A percentile compares a stretch with the other conserved stretches of the same genome.
These are phyloP conservation scores for Cinnamomum chago DNA, from an alignment of 164 flowering plant species.

Conservation along the genomic window DNA sequence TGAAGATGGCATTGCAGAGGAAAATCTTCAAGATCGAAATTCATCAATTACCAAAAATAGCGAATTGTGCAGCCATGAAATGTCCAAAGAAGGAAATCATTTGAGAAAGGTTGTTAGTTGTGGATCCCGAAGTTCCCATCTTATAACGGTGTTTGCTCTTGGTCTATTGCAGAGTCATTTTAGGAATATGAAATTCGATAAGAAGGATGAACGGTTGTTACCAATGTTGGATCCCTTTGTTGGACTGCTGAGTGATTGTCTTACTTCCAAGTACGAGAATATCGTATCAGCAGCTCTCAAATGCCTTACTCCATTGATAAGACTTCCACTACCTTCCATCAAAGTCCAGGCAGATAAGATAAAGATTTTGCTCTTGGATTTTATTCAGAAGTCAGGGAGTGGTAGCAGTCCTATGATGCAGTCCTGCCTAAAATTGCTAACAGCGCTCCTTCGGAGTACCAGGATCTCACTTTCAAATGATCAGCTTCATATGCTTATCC, in stretches of 20 bases:
- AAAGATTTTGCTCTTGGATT: conserved; percentile 60
- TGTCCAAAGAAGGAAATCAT: conserved; percentile 9
- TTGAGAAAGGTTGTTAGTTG: conserved; percentile 13
- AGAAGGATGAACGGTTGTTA: conserved; percentile 38
- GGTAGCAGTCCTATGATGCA: conserved; percentile 48
- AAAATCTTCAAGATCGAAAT: conserved; percentile 22
- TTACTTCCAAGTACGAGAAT: conserved; percentile 80
- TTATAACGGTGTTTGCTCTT: conserved; percentile 76
- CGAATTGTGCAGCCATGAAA: conserved; percentile 7
- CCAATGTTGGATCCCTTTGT: conserved; percentile 84
- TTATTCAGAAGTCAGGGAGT: conserved; percentile 53
- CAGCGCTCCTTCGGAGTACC: conserved; percentile 55
- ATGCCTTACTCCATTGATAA: conserved; percentile 59
- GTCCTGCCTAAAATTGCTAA: conserved; percentile 71
- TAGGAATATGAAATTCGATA: conserved; percentile 48
- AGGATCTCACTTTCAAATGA: conserved; percentile 62
- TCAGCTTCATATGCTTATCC: conserved; percentile 66
- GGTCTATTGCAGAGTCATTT: conserved; percentile 48
- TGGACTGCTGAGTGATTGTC: conserved; percentile 45
- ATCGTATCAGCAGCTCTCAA: conserved; percentile 56
- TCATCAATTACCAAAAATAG: conserved; percentile 4
- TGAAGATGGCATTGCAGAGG: conserved; percentile 54
- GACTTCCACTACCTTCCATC: conserved; percentile 77
- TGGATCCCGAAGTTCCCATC: conserved; percentile 46
- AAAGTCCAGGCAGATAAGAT: conserved; percentile 55